phyloP scores from a whole-genome alignment of 306 rosid genomes.

The Quercus dentata region DNA sequence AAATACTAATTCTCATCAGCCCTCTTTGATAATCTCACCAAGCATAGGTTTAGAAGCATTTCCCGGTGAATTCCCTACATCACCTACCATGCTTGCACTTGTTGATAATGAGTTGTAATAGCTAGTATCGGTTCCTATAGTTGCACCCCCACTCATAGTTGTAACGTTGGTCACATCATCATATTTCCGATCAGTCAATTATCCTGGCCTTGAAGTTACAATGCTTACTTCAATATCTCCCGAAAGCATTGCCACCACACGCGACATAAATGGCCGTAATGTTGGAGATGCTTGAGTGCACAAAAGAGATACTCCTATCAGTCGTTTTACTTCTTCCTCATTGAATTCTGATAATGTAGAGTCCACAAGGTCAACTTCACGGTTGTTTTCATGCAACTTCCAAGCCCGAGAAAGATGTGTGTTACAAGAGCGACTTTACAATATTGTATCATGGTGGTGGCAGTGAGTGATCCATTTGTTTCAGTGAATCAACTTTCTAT shows the following conservation, averaged over 20 bases:
- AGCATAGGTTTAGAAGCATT: constrained; percentile 3
- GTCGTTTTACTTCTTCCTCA: constrained; percentile 43
- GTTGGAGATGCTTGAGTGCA: constrained; percentile 69
- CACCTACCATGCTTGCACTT: too few species aligned
- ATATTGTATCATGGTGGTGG: too few species aligned
- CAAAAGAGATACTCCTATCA: constrained; percentile 49
- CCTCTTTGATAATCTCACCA: not conserved
- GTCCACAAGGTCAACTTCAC: constrained; percentile 43
- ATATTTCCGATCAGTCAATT: constrained; percentile 63
- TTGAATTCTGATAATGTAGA: constrained; percentile 33
- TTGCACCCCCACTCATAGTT: too few species aligned
- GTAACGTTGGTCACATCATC: constrained; percentile 26
- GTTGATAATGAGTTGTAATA: too few species aligned
- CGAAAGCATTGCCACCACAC: constrained; percentile 30
- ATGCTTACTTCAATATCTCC: constrained; percentile 56
- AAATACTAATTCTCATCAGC: not conserved
- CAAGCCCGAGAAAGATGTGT: constrained; percentile 41
- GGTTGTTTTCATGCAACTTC: constrained; percentile 52
- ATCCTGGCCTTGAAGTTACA: constrained; percentile 55
- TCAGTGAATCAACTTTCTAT: too few species aligned
- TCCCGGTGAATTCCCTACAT: constrained; percentile 4
- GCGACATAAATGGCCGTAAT: constrained; percentile 21
- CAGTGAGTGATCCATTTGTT: too few species aligned
- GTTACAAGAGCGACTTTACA: too few species aligned
- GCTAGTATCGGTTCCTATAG: too few species aligned